Evolutionary conservation across 495 filamentous ascomycete genomes (phyloP), one percentile per base, ranked within the genome.

Genomic region (Neurospora intermedia): DNA sequence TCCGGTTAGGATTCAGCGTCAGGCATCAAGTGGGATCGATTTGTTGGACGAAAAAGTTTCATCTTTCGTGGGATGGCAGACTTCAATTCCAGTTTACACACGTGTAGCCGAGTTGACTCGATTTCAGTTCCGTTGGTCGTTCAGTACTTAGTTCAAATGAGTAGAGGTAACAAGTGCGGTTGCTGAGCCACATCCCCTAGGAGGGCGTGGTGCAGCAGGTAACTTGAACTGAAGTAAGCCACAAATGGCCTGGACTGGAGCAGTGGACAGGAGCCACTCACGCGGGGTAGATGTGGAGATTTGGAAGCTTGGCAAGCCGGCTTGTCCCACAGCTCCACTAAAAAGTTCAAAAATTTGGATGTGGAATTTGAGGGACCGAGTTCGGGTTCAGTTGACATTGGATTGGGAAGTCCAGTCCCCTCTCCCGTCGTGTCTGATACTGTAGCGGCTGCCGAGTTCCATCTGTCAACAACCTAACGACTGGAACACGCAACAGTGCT

Each of bases 341-440:
- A 80, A 78, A 80, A 80, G 75, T 76, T 77, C 20, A 73, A 74
- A 74, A 75, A 73, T 73, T 73, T 35, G 71, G 38, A 66, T 18
- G 48, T 15, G 23, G 48, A 27, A 59, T 54, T n/a, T 45, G 43
- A 31, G n/a, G 45, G n/a, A 20, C 8, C 27, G 27, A 31, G 27
- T 31, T 31, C 27, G 27, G 27, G 27, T 31, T 31, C 27, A 31
- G 27, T 31, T 31, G 45, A 23, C 45, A 54, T 54, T 59, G 23
- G 13, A 62, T 62, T 31, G 54, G 35, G 35, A 38, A 38, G 35
- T 38, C 27, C 27, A 38, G 35, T 38, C 27, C 27, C 27, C 27
- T 2, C 27, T 31, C 35, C 35, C 35, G 35, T 38, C 35, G 35
- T 38, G 4, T 38, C 35, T 38, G 35, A 4, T 38, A 38, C 35